Percentiles rank a stretch among this genome's conserved stretches.
These are phyloP conservation scores for Fusarium ambrosium DNA, from an alignment of 2,329 filamentous ascomycete species.

Conservation along the genomic window DNA sequence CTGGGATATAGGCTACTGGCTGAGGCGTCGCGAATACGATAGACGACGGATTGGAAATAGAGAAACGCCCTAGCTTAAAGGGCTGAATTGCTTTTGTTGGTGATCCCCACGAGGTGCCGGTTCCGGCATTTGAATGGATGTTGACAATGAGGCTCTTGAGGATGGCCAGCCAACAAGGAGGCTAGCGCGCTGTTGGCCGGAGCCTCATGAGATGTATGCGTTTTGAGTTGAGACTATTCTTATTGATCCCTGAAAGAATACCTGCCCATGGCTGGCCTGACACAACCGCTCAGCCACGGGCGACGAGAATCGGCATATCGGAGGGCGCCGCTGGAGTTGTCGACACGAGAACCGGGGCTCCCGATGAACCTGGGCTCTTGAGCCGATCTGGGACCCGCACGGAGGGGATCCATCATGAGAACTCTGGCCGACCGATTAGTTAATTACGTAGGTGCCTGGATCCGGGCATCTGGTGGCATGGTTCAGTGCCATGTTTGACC, in stretches of 20 bases:
- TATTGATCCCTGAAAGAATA: not conserved
- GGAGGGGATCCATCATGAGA: constrained; percentile 1
- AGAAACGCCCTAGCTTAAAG: constrained; percentile 5
- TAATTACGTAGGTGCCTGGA: constrained; percentile 23
- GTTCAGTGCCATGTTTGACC: constrained; percentile 32
- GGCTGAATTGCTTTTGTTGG: not conserved
- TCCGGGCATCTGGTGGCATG: constrained; percentile 29
- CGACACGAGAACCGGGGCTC: not conserved
- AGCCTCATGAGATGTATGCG: not conserved
- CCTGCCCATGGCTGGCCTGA: not conserved
- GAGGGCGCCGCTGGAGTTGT: not conserved
- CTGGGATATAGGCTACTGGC: not conserved
- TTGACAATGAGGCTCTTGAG: not conserved
- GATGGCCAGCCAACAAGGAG: not conserved
- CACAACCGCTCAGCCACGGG: not conserved
- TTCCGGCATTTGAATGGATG: constrained; percentile 19
- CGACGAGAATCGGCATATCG: not conserved
- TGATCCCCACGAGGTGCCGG: constrained; percentile 14
- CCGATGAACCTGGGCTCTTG: constrained; percentile 8
- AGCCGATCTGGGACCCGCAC: constrained; percentile 3
- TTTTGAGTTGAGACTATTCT: not conserved
- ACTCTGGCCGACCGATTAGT: constrained; percentile 4
- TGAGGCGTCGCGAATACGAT: not conserved
- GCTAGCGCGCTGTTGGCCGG: not conserved
- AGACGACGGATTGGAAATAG: constrained; percentile 16